phyloP scores from a whole-genome alignment of 1,284 basidiomycete species.

The Irpex lacteus region DNA sequence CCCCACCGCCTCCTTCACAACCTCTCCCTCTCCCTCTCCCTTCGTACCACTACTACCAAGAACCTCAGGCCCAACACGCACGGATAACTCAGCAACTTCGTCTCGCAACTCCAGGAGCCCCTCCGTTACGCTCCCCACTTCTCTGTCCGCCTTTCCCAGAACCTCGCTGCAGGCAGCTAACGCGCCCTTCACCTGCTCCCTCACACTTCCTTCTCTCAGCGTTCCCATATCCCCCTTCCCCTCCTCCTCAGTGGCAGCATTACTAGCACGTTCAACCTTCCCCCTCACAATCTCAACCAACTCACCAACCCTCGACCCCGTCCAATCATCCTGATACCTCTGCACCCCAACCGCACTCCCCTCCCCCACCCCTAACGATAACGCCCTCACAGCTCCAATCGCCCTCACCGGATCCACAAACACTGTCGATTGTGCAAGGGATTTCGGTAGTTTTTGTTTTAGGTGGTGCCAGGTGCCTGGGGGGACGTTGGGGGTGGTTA shows the following conservation, averaged over 20 bases:
- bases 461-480: constrained; percentile 18
- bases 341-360: constrained; percentile 51
- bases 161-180: constrained; percentile 32
- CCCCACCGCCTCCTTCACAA: constrained; percentile 48
- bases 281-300: constrained; percentile 25
- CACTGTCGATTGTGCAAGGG: too few relatives aligned
- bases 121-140: constrained; percentile 28
- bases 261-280: not conserved
- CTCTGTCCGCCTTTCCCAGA: constrained; percentile 26
- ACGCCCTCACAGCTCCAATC: constrained; percentile 46
- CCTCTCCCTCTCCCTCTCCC: constrained; percentile 28
- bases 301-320: constrained; percentile 49
- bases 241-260: too few relatives aligned
- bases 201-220: constrained; percentile 30
- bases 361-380: too few relatives aligned
- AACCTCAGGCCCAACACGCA: constrained; percentile 31
- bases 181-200: constrained; percentile 33
- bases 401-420: constrained; percentile 58
- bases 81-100: constrained; percentile 32
- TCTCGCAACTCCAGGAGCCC: constrained; percentile 31
- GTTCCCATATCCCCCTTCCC: constrained; percentile 12
- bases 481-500: constrained; percentile 26
- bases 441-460: too few relatives aligned
- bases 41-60: constrained; percentile 24
- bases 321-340: constrained; percentile 60